Evolutionary conservation across 1,284 basidiomycete species (phyloP).

Genomic region (Cutaneotrichosporon arboriforme): DNA sequence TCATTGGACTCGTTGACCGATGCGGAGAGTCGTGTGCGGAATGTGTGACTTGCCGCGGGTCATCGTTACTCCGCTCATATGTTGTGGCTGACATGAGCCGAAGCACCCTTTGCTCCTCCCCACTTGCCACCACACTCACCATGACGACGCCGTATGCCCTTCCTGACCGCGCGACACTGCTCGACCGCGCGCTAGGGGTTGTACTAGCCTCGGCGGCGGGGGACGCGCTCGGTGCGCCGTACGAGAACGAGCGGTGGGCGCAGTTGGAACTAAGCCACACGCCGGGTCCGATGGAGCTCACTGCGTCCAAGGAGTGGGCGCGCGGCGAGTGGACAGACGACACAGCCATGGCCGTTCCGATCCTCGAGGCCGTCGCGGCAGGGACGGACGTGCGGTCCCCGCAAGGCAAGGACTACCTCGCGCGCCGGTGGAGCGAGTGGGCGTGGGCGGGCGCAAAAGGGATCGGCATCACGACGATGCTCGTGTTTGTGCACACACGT

Average conservation of each 20-base stretch:
- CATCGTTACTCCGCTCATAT: too few relatives aligned
- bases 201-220: conserved; percentile 6
- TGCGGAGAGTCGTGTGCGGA: too few relatives aligned
- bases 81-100: too few relatives aligned
- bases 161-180: neutral
- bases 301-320: neutral
- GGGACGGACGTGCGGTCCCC: neutral
- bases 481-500: neutral
- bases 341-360: conserved; percentile 8
- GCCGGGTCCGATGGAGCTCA: neutral
- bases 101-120: too few relatives aligned
- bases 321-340: conserved; percentile 12
- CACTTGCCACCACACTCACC: too few relatives aligned
- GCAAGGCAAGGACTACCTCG: neutral
- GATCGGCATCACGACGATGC: conserved; percentile 1
- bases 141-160: neutral
- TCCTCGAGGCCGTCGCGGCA: conserved; percentile 6
- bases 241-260: neutral
- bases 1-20: too few relatives aligned
- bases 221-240: conserved; percentile 12
- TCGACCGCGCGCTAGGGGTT: conserved; percentile 2
- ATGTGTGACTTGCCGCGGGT: too few relatives aligned
- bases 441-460: neutral
- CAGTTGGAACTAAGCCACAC: neutral
- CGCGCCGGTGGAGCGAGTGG: conserved; percentile 9